Conservation (phyloP, 2,329 filamentous ascomycete species). For the Fusarium udum region DNA sequence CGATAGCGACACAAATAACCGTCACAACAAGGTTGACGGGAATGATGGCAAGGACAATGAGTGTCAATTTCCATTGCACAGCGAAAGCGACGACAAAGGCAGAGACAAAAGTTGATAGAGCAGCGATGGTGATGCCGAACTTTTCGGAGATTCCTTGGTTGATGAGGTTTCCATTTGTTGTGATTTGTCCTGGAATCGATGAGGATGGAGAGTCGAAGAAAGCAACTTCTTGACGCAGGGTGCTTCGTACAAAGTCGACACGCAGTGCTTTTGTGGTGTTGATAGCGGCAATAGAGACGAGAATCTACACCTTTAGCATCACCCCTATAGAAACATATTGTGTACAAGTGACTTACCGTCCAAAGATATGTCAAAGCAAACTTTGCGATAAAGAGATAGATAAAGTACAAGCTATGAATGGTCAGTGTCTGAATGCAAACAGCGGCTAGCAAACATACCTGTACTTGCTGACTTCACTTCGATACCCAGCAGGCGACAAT, state of each 20-base stretch:
- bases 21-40: slow-evolving; percentile 55
- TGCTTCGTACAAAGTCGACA: slow-evolving; percentile 51
- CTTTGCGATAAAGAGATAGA: slow-evolving; percentile 67
- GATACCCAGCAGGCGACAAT: slow-evolving; percentile 58
- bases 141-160: slow-evolving; percentile 58
- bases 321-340: rapidly evolving
- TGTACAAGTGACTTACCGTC: slow-evolving; percentile 51
- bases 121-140: slow-evolving; percentile 54
- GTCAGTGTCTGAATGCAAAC: background rate
- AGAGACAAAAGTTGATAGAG: slow-evolving; percentile 51
- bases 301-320: slow-evolving; percentile 36
- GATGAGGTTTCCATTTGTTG: slow-evolving; percentile 58
- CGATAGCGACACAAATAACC: slow-evolving; percentile 49
- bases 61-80: slow-evolving; percentile 54
- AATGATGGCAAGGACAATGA: slow-evolving; percentile 57
- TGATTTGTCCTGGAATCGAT: slow-evolving; percentile 57
- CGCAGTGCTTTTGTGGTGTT: slow-evolving; percentile 50
- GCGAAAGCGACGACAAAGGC: slow-evolving; percentile 54
- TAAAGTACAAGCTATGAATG: slow-evolving; percentile 59
- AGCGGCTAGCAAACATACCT: slow-evolving; percentile 41
- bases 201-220: slow-evolving; percentile 62
- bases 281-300: slow-evolving; percentile 52
- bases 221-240: slow-evolving; percentile 61
- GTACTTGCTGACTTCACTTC: slow-evolving; percentile 57
- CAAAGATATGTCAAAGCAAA: slow-evolving; percentile 64